A percentile compares a stretch with the other conserved stretches of the same genome.
Evolutionary conservation across 163 green algal genomes (phyloP).

Genomic region (Volvox carteri): DNA sequence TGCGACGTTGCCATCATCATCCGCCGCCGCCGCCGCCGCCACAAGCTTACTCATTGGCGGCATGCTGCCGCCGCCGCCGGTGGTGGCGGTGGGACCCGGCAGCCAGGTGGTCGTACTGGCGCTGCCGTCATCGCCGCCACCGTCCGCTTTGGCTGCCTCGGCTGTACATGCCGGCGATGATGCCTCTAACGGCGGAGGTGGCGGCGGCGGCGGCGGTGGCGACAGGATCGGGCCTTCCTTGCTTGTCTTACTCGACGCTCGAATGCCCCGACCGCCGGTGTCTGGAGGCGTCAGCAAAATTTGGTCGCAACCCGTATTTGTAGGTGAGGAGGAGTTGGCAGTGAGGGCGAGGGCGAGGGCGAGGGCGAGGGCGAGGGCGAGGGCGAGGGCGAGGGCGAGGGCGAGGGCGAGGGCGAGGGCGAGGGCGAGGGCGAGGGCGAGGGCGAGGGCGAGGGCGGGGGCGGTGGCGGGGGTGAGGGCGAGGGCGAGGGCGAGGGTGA

Average conservation of each 20-base stretch:
- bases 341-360: too few species aligned
- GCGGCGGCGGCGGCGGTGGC: background rate
- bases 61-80: background rate
- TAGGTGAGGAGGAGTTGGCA: slow-evolving; percentile 25
- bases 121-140: background rate
- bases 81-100: slow-evolving; percentile 14
- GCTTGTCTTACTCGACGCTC: slow-evolving; percentile 10
- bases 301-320: slow-evolving; percentile 50
- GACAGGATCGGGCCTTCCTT: background rate
- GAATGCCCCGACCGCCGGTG: background rate
- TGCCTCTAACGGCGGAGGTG: background rate
- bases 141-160: background rate
- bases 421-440: too few species aligned
- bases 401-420: too few species aligned
- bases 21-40: too few species aligned
- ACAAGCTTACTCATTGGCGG: background rate
- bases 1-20: too few species aligned
- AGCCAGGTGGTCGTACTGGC: slow-evolving; percentile 27
- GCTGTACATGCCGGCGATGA: background rate
- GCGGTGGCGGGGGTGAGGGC: too few species aligned
- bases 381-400: too few species aligned
- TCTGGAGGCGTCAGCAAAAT: background rate
- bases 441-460: too few species aligned
- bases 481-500: too few species aligned
- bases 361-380: too few species aligned